Percentiles rank a stretch among this genome's conserved stretches.
phyloP scores from a whole-genome alignment of 148 eudicot species.

The Silene latifolia region DNA sequence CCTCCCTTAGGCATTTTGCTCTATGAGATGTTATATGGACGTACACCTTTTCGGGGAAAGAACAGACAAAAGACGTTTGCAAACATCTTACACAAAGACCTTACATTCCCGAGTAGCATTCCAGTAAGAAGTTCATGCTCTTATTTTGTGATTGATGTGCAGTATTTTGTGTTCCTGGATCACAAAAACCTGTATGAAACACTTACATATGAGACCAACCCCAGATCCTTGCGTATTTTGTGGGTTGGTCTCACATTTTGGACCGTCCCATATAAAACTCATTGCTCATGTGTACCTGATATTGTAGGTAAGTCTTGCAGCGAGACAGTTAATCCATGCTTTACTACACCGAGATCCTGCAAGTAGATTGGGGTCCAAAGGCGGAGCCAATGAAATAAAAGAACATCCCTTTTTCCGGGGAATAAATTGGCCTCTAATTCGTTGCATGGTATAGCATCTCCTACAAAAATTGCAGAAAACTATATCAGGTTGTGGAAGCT shows the following conservation, averaged over 20 bases:
- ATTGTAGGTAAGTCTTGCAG: constrained; percentile 77
- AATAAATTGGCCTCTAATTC: constrained; percentile 93
- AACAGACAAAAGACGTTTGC: constrained; percentile 92
- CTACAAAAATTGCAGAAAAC: background rate
- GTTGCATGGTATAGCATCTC: constrained; percentile 66
- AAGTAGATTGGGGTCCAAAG: constrained; percentile 74
- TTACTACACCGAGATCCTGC: constrained; percentile 77
- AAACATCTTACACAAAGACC: constrained; percentile 86
- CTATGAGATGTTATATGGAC: constrained; percentile 97
- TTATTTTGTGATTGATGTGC: background rate
- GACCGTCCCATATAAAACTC: background rate
- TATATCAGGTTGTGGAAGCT: background rate
- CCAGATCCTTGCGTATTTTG: background rate
- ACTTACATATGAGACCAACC: background rate
- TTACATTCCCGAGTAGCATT: constrained; percentile 95
- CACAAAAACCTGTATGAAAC: background rate
- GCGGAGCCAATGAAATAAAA: constrained; percentile 84
- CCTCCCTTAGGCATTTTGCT: constrained; percentile 61
- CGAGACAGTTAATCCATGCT: constrained; percentile 79
- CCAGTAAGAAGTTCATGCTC: constrained; percentile 45
- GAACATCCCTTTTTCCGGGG: constrained; percentile 78
- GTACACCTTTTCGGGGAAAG: constrained; percentile 94
- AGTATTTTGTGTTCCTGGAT: background rate
- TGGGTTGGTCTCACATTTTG: background rate
- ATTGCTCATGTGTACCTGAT: constrained; percentile 1